Evolutionary conservation across 2,329 filamentous ascomycete genomes (phyloP), one percentile per base, ranked within the genome.

Genomic region (Hypoxylon sp.): DNA sequence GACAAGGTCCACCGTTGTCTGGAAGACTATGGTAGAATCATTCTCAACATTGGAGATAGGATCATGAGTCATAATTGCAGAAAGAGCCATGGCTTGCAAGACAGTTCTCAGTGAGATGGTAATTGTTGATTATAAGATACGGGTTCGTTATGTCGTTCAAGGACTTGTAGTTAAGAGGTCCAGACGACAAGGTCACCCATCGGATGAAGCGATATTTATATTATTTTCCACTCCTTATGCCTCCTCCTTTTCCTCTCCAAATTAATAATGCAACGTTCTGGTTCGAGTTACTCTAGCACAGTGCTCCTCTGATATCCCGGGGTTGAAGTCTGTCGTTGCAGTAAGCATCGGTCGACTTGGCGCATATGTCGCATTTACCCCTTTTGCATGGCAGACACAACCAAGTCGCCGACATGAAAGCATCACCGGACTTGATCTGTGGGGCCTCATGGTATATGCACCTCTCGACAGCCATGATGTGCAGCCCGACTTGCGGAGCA

Each of bases 21-120:
- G 67, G 20, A 74, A 42, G 33, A 71, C n/a, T 2, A 73, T 58
- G 20, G 60, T 30, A 49, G 74, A 66, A 40, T 72, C 58, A 44
- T 59, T 53, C 55, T 75, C 70, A 13, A 73, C 64, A 11, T 72
- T 66, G 50, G 71, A 68, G 37, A 68, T 33, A 17, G 61, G 57
- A 35, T 71, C 71, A n/a, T 22, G 20, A 27, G 55, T 27, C 17
- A 53, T 22, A 5, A 70, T 33, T 20, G 50, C 49, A 40, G 68
- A 63, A 31, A 40, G 53, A 54, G 65, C 54, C 65, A 70, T 70
- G 31, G 27, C 20, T 57, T 14, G 6, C 17, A 54, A 40, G 27
- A 25, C 27, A 35, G 13, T 4, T 42, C 6, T 37, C 22, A 8
- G 10, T 25, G 25, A 48, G 20, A 25, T 3, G 37, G 22, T 33